Evolutionary conservation across 2,329 filamentous ascomycete genomes (phyloP), one percentile per base, ranked within the genome.

Genomic region (Tolypocladium album): DNA sequence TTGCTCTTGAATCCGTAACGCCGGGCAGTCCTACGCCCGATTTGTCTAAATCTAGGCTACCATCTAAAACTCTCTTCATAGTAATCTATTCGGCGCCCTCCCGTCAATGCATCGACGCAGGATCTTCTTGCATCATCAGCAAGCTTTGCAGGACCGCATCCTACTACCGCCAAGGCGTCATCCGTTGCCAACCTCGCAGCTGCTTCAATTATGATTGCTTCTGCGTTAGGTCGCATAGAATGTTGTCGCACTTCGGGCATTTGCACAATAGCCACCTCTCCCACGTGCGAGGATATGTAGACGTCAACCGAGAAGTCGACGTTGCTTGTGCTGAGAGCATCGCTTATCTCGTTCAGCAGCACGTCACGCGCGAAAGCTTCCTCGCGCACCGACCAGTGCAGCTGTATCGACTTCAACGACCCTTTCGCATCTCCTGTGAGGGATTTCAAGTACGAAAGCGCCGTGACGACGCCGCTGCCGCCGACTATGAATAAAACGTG

Each of bases 371-470:
- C 74, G 7, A 79, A 73, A 0, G 64, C 69, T 0, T 71, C 64
- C 63, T 79, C 75, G 17, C 77, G 70, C 0, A 77, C 75, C 2
- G 77, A 74, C 77, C 77, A 79, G 62, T 78, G 68, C 4, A 79
- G 68, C 17, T 69, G 70, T 0, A 77, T 64, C 0, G 67, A 66
- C 27, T 62, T 64, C 0, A 53, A 15, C 0, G 67, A 65, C 1
- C 59, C 58, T 4, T 61, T 60, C 0, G 58, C 50, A 5, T 60
- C 34, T 4, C 57, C 61, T 1, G 68, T 63, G 8, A 78, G 67
- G 0, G 59, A 55, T 0, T 66, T 62, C 2, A 78, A 63, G 59
- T 79, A 76, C 1, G 76, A 74, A 0, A 79, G 63, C 0, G 77
- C 70, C 0, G 76, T 71, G 20, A 76, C 77, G 17, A 80, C 72